These are phyloP conservation scores for Geranomyces variabilis DNA, from an alignment of 192 early-diverging fungal species.

Conservation along the genomic window DNA sequence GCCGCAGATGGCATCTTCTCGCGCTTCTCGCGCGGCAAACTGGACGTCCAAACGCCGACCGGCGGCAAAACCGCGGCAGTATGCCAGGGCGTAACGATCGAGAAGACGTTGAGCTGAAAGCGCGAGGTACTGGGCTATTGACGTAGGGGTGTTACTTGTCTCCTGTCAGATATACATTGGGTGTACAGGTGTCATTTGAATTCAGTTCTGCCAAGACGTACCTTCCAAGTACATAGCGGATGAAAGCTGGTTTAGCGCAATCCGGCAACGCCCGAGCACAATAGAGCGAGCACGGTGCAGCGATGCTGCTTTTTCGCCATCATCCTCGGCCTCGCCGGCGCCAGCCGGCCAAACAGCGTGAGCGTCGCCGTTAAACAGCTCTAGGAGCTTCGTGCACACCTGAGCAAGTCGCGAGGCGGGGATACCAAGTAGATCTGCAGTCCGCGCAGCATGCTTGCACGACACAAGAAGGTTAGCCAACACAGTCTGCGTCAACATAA, in stretches of 20 bases:
- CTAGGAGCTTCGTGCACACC: slow-evolving; percentile 17
- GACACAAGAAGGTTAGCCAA: slow-evolving; percentile 14
- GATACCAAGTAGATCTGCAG: neutral
- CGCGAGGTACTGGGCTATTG: slow-evolving; percentile 24
- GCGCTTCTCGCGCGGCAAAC: slow-evolving; percentile 23
- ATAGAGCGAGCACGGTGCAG: slow-evolving; percentile 2
- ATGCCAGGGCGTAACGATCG: slow-evolving; percentile 39
- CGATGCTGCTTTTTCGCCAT: neutral
- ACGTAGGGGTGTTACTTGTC: no score
- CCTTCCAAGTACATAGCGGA: slow-evolving; percentile 23
- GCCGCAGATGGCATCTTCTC: neutral
- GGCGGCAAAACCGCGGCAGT: slow-evolving; percentile 39
- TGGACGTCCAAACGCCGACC: slow-evolving; percentile 35
- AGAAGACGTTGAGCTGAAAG: slow-evolving; percentile 41
- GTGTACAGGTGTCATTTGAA: no score
- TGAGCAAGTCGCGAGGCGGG: neutral
- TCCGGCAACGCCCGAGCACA: slow-evolving; percentile 13
- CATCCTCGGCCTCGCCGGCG: neutral
- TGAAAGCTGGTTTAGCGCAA: slow-evolving; percentile 13
- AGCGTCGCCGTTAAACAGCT: slow-evolving; percentile 12
- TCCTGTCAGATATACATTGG: no score
- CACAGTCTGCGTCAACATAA: slow-evolving; percentile 20
- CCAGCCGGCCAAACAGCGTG: slow-evolving; percentile 11
- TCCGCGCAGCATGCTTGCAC: slow-evolving; percentile 11
- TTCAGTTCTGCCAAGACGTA: no score